phyloP scores from a whole-genome alignment of 1,284 basidiomycete species.

The Athelia psychrophila region DNA sequence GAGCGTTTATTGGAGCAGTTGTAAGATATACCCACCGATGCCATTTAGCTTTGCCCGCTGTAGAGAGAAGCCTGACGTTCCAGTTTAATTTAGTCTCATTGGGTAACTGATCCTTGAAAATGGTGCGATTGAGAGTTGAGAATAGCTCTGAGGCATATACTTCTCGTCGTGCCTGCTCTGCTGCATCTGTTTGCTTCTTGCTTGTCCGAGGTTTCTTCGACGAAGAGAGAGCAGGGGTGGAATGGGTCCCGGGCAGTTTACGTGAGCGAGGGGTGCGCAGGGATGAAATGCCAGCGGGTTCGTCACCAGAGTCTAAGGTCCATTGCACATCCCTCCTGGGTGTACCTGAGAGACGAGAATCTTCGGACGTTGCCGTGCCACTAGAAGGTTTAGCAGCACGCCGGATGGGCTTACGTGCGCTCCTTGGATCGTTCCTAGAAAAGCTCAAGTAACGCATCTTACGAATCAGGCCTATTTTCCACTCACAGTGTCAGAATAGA shows the following conservation, averaged over 20 bases:
- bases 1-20: not conserved
- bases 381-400: constrained; percentile 8
- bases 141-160: constrained; percentile 71
- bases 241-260: not conserved
- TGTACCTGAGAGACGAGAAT: not conserved
- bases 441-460: constrained; percentile 2
- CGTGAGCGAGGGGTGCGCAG: not conserved
- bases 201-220: constrained; percentile 27
- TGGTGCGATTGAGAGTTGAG: constrained; percentile 73
- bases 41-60: constrained; percentile 77
- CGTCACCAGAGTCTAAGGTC: not conserved
- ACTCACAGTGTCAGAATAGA: constrained; percentile 48
- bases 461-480: not conserved
- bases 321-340: not conserved
- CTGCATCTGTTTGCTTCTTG: constrained; percentile 44
- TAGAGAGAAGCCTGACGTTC: constrained; percentile 71
- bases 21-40: constrained; percentile 42
- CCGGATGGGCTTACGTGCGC: constrained; percentile 42
- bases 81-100: constrained; percentile 61
- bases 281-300: not conserved
- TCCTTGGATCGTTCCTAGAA: constrained; percentile 44
- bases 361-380: constrained; percentile 3
- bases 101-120: constrained; percentile 78
- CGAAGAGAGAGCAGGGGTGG: constrained; percentile 4
- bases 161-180: constrained; percentile 43